Percentiles rank a stretch among this genome's conserved stretches.
Conservation (phyloP, 164 flowering plant genomes). For the Magnolia kwangsiensis region DNA sequence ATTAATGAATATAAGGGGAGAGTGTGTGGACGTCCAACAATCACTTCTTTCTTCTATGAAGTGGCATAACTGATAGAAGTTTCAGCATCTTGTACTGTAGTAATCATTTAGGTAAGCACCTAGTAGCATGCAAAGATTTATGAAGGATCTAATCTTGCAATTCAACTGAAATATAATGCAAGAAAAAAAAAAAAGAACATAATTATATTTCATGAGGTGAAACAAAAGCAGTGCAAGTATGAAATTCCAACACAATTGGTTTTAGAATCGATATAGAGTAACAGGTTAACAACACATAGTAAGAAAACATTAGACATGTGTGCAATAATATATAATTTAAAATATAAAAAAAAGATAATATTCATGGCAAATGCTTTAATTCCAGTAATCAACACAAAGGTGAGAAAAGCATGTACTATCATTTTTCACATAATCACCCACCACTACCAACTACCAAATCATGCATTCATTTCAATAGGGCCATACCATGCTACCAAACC, state of each 20-base stretch:
- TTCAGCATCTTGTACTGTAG: no score
- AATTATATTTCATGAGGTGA: background rate
- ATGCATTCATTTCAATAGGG: conserved; percentile 6
- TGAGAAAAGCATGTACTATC: background rate
- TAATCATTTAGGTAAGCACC: no score
- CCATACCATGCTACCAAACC: conserved; percentile 99
- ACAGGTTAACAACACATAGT: background rate
- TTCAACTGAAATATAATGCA: no score
- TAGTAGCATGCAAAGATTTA: no score
- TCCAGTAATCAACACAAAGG: no score
- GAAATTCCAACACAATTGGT: background rate
- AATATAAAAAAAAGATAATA: background rate
- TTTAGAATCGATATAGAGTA: no score
- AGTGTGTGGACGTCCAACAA: no score
- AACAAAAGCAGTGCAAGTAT: background rate
- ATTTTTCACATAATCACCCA: background rate
- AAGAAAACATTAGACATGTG: background rate
- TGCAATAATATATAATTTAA: no score
- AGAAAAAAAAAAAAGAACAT: background rate
- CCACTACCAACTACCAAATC: background rate
- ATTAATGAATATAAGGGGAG: no score
- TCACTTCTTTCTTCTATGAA: no score
- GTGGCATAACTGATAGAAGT: no score
- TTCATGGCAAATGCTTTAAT: background rate
- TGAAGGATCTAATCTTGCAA: no score